Percentiles rank a stretch among this genome's conserved stretches.
These are phyloP conservation scores for Juglanconis oblonga DNA, from an alignment of 2,329 filamentous ascomycete genomes.

Conservation along the genomic window DNA sequence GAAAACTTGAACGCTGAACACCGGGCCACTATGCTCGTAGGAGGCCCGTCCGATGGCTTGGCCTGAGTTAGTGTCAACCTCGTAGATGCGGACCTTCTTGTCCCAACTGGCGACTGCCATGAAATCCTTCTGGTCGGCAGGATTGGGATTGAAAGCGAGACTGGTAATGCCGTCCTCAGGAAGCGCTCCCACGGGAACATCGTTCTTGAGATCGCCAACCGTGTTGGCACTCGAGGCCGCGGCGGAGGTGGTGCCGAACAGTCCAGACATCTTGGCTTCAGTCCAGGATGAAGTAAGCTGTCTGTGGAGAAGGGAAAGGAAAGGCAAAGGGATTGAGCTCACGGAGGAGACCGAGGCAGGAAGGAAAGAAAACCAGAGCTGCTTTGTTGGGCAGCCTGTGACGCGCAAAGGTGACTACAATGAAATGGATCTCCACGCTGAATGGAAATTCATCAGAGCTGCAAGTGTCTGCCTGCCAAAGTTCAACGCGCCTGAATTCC, in stretches of 20 bases:
- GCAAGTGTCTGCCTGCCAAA: slow-evolving; percentile 1
- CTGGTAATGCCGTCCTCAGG: slow-evolving; percentile 90
- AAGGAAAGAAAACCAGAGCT: background rate
- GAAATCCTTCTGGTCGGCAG: slow-evolving; percentile 62
- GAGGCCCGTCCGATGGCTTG: slow-evolving; percentile 80
- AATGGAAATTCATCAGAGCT: slow-evolving; percentile 11
- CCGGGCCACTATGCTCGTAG: slow-evolving; percentile 83
- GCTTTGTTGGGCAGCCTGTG: background rate
- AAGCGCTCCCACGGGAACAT: slow-evolving; percentile 73
- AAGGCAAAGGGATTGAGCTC: too few relatives aligned
- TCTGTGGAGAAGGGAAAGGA: background rate
- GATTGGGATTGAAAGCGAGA: slow-evolving; percentile 64
- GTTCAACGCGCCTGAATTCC: background rate
- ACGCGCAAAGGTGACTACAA: background rate
- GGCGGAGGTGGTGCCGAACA: slow-evolving; percentile 55
- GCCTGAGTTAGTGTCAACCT: slow-evolving; percentile 69
- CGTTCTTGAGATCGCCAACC: slow-evolving; percentile 85
- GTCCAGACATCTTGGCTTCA: slow-evolving; percentile 55
- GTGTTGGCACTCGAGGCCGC: slow-evolving; percentile 59
- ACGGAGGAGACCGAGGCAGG: background rate
- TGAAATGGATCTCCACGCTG: background rate
- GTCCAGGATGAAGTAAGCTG: background rate
- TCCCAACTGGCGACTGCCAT: slow-evolving; percentile 94
- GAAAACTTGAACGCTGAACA: slow-evolving; percentile 83
- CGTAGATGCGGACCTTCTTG: slow-evolving; percentile 96